Evolutionary conservation across 2,329 filamentous ascomycete species (phyloP).

Genomic region (Lecanicillium sp.): DNA sequence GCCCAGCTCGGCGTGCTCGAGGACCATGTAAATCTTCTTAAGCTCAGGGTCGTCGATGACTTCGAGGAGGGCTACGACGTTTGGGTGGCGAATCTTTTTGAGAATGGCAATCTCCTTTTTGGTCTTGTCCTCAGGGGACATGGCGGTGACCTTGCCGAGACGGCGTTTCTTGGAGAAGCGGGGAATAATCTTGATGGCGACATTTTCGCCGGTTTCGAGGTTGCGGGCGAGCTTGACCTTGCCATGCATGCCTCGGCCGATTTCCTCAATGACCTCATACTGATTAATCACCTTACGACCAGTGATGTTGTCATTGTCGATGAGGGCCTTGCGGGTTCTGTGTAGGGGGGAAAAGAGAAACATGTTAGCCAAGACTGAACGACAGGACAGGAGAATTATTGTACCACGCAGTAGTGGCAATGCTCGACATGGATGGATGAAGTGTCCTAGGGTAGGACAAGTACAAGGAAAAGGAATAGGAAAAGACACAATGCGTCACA

Average conservation of each 20-base stretch:
- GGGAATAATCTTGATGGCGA: conserved; percentile 98
- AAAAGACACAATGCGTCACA: too few relatives aligned
- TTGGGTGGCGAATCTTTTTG: conserved; percentile 96
- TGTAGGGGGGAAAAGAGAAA: conserved; percentile 3
- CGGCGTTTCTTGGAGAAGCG: conserved; percentile 89
- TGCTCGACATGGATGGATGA: too few relatives aligned
- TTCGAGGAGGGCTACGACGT: conserved; percentile 89
- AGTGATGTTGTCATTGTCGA: conserved; percentile 80
- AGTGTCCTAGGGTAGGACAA: too few relatives aligned
- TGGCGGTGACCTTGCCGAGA: conserved; percentile 69
- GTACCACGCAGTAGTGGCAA: not conserved
- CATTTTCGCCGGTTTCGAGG: conserved; percentile 63
- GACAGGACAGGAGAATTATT: not conserved
- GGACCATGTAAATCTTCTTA: conserved; percentile 96
- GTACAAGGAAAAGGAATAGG: too few relatives aligned
- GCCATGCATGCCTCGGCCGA: conserved; percentile 90
- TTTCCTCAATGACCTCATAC: conserved; percentile 94
- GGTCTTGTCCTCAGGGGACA: conserved; percentile 65
- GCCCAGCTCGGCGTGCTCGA: conserved; percentile 89
- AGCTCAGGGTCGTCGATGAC: conserved; percentile 95
- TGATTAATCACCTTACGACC: conserved; percentile 96
- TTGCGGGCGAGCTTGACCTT: conserved; percentile 95
- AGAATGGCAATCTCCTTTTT: conserved; percentile 96
- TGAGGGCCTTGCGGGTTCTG: conserved; percentile 81
- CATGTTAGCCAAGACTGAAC: conserved; percentile 1